Conservation (phyloP, 306 rosid genomes). For the Prunus persica region DNA sequence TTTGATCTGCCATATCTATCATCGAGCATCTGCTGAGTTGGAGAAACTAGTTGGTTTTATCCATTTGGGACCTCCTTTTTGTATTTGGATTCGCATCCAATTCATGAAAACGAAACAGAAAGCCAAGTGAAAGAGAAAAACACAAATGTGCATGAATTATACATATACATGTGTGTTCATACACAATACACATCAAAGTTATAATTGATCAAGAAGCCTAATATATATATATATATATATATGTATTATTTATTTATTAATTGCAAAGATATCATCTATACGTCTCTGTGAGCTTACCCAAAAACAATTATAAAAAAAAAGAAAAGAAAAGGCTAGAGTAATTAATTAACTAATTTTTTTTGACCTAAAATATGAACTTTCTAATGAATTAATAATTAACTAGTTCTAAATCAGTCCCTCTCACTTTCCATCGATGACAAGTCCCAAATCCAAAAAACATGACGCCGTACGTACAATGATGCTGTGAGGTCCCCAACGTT, state of each 20-base stretch:
- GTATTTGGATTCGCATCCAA: conserved; percentile 42
- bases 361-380: background rate
- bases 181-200: too few species aligned
- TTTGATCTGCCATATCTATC: conserved; percentile 1
- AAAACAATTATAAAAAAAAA: too few species aligned
- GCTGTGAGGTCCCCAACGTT: conserved; percentile 33
- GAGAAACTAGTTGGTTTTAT: conserved; percentile 54
- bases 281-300: too few species aligned
- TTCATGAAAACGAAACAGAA: conserved; percentile 22
- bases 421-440: background rate
- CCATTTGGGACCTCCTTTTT: conserved; percentile 58
- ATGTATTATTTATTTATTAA: too few species aligned
- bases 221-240: too few species aligned
- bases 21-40: conserved; percentile 46
- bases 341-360: too few species aligned
- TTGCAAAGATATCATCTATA: too few species aligned
- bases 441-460: conserved; percentile 9
- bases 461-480: conserved; percentile 22
- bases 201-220: too few species aligned
- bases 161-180: too few species aligned
- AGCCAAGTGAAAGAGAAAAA: background rate
- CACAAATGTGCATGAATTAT: background rate
- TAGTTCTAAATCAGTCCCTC: background rate
- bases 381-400: background rate
- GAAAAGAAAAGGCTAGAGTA: too few species aligned